Conservation (phyloP, 768 basidiomycete genomes). For the Boletus patriciae region DNA sequence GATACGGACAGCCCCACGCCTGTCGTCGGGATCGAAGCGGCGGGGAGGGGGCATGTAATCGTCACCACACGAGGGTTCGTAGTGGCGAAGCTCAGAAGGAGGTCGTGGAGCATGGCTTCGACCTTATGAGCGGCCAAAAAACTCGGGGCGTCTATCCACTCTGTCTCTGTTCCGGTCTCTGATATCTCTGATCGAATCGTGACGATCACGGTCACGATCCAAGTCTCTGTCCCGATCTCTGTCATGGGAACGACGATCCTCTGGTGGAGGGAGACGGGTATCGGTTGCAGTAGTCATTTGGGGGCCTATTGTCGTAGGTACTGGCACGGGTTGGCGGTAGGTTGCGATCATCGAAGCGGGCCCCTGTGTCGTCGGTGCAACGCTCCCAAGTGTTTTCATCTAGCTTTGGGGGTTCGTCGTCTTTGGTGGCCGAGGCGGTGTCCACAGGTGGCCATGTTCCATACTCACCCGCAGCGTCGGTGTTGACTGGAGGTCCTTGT, state of each 20-base stretch:
- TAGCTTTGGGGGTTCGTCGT: slow-evolving; percentile 28
- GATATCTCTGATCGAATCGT: slow-evolving; percentile 16
- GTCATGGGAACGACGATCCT: slow-evolving; percentile 37
- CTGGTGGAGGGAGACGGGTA: slow-evolving; percentile 18
- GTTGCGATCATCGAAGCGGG: slow-evolving; percentile 21
- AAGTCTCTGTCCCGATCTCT: slow-evolving; percentile 30
- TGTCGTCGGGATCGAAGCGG: slow-evolving; percentile 34
- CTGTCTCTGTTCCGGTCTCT: slow-evolving; percentile 36
- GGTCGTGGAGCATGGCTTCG: slow-evolving; percentile 42
- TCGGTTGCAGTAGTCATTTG: slow-evolving; percentile 10
- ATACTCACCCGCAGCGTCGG: slow-evolving; percentile 32
- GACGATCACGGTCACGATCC: slow-evolving; percentile 12
- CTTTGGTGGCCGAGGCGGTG: slow-evolving; percentile 27
- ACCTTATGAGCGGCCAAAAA: slow-evolving; percentile 40
- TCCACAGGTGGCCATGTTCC: slow-evolving; percentile 22
- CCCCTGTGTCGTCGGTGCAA: slow-evolving; percentile 34
- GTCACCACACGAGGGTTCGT: slow-evolving; percentile 43
- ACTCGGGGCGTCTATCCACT: slow-evolving; percentile 39
- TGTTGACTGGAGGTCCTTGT: slow-evolving; percentile 8
- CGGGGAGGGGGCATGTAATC: slow-evolving; percentile 36
- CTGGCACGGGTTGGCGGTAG: slow-evolving; percentile 6
- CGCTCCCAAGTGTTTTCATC: slow-evolving; percentile 31
- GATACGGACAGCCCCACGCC: slow-evolving; percentile 23
- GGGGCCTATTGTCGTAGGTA: slow-evolving; percentile 12
- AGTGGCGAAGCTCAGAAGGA: slow-evolving; percentile 49